Conservation (phyloP, 1,139 yeast genomes). For the Geotrichum macrosporum region DNA sequence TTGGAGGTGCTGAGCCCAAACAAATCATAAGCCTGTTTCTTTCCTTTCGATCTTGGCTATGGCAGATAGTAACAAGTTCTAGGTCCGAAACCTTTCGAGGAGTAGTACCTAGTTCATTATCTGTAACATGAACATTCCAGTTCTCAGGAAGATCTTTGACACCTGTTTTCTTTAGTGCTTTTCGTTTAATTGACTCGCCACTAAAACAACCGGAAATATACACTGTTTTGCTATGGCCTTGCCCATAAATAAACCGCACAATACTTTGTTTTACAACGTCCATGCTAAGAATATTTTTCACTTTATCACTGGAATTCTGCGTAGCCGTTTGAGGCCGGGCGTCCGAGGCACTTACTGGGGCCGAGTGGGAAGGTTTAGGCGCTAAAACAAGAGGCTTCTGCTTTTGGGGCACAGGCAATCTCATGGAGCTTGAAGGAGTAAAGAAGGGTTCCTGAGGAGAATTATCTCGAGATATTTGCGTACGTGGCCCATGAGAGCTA, state of each 20-base stretch:
- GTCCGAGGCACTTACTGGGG: conserved; percentile 16
- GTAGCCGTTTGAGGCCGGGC: conserved; percentile 17
- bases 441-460: conserved; percentile 12
- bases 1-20: conserved; percentile 58
- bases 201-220: conserved; percentile 77
- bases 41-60: conserved; percentile 65
- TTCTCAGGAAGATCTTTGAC: conserved; percentile 45
- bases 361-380: conserved; percentile 20
- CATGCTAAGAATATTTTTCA: conserved; percentile 30
- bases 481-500: neutral
- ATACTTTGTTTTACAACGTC: conserved; percentile 42
- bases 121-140: conserved; percentile 48
- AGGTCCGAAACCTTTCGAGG: conserved; percentile 61
- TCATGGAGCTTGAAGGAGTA: neutral
- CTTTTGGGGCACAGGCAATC: conserved; percentile 5
- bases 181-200: conserved; percentile 72
- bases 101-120: conserved; percentile 40
- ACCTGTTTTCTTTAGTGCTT: conserved; percentile 55
- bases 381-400: conserved; percentile 3
- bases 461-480: neutral
- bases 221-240: conserved; percentile 66
- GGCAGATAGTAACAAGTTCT: conserved; percentile 78
- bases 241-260: conserved; percentile 56
- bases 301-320: conserved; percentile 14
- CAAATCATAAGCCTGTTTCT: conserved; percentile 71